phyloP scores from a whole-genome alignment of 495 filamentous ascomycete genomes.

The Penicillium soppii region DNA sequence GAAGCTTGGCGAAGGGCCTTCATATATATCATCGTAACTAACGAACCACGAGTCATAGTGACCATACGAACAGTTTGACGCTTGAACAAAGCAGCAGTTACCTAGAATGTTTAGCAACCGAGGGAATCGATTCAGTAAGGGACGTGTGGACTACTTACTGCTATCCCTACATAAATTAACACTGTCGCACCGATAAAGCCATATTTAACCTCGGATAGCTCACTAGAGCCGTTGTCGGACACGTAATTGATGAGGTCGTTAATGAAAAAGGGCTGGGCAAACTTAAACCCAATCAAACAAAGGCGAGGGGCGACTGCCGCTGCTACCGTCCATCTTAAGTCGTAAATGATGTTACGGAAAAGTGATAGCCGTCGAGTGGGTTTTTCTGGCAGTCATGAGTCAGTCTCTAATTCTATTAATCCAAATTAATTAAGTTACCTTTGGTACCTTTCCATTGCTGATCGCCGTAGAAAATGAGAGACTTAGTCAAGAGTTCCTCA shows the following conservation, averaged over 20 bases:
- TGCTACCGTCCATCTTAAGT: neutral
- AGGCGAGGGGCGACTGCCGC: neutral
- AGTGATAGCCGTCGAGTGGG: neutral
- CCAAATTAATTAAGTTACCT: too few species aligned
- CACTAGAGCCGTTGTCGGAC: neutral
- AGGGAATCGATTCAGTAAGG: too few species aligned
- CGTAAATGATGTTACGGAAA: neutral
- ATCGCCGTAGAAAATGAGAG: neutral
- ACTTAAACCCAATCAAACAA: neutral
- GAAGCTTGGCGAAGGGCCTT: neutral
- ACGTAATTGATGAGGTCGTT: neutral
- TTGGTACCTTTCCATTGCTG: neutral
- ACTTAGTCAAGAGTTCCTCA: neutral
- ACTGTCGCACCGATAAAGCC: conserved; percentile 1
- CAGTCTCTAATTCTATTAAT: too few species aligned
- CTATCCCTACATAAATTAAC: neutral
- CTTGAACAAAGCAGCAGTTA: neutral
- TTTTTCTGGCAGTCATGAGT: neutral
- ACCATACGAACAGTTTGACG: neutral
- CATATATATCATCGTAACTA: neutral
- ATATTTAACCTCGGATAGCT: neutral
- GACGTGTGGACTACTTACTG: too few species aligned
- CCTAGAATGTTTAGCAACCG: too few species aligned
- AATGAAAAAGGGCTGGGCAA: conserved; percentile 6
- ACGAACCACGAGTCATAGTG: neutral